These are phyloP conservation scores for Coccomyxa subellipsoidea DNA, from an alignment of 163 green algal genomes.

Conservation along the genomic window DNA sequence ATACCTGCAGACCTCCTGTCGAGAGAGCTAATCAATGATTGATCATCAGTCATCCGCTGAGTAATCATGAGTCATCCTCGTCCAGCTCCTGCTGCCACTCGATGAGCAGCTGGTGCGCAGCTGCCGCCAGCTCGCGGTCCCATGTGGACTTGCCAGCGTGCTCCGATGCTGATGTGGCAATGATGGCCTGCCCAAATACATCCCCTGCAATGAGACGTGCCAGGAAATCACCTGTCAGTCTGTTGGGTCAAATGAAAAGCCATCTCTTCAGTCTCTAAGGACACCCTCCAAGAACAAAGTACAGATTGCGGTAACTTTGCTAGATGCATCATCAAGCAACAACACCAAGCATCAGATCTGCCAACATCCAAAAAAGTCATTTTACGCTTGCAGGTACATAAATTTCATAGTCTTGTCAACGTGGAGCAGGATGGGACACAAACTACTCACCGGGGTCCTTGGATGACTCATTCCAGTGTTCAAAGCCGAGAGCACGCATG, in stretches of 20 bases:
- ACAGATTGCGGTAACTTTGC: no score
- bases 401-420: no score
- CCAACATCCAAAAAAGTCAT: no score
- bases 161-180: not conserved
- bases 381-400: no score
- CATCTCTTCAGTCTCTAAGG: not conserved
- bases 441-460: no score
- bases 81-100: not conserved
- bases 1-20: no score
- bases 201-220: not conserved
- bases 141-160: not conserved
- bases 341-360: no score
- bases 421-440: no score
- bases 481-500: constrained; percentile 6
- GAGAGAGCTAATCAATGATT: no score
- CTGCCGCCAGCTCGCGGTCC: constrained; percentile 4
- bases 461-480: not conserved
- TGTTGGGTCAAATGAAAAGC: not conserved
- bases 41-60: no score
- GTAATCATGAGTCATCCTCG: constrained; percentile 1
- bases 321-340: not conserved
- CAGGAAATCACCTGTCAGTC: not conserved
- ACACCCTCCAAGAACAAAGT: not conserved
- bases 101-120: not conserved
- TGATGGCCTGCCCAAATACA: not conserved